Base-by-base conservation (phyloP, 768 basidiomycete genomes). In the Tricholoma sp. region DNA sequence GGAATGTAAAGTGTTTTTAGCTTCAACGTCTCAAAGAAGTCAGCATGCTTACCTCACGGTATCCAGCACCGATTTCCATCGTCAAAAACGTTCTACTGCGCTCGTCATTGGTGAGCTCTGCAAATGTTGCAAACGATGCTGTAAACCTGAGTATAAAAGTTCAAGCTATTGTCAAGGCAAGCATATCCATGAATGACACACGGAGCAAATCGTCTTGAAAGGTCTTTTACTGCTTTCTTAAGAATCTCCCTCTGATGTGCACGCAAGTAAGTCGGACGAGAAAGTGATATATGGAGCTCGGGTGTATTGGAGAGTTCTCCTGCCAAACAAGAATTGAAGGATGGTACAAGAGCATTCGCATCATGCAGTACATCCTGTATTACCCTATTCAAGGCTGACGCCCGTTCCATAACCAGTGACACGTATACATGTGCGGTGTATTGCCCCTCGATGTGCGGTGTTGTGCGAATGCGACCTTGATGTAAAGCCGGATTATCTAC, bases 381-480 rank as follows among this genome's bases (percentile, higher is more conserved):
- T 11, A 84, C 59, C 24, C 70, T 69, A 58, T 74, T 70, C 47
- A 91, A 70, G 12, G 71, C 60, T 17, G 80, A 76, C 32, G 63
- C 67, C 37, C 66, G 73, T 49, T 72, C 69, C 29, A 88, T 61
- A 53, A 66, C 60, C 65, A 95, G 64, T 0, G 86, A 81, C 10
- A 92, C 74, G 66, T 88, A 95, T 53, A 94, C 78, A 72, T 95
- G 83, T 4, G 88, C 77, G 1, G 86, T 84, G 66, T 83, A 95
- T 65, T 95, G 93, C 0, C 95, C 95, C 11, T 92, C 88, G 4
- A 93, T 84, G 65, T 92, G 91, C 2, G 92, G 91, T 1, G 75
- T 77, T 0, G 84, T 76, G 31, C 95, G 83, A 48, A 75, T 76
- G 31, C 94, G 82, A 12, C 95, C 95, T 74, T 95, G 93, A 67